These are phyloP conservation scores for Ceratocystis variospora DNA, from an alignment of 2,329 filamentous ascomycete species.

Conservation along the genomic window DNA sequence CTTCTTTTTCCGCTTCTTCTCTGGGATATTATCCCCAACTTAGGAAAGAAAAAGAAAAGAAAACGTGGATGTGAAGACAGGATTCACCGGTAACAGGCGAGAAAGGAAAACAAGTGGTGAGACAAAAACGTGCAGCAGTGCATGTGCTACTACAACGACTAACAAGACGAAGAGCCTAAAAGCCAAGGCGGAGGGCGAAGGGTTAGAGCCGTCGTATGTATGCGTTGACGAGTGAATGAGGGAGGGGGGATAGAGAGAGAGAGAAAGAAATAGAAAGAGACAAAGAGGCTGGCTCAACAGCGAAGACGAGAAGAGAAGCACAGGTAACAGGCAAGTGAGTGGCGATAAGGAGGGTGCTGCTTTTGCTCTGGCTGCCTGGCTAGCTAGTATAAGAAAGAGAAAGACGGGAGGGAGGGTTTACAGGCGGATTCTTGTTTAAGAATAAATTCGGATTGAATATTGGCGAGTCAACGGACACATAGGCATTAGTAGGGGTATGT, in stretches of 20 bases:
- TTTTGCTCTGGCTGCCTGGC: background rate
- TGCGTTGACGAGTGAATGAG: background rate
- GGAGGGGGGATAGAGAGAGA: background rate
- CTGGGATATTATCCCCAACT: background rate
- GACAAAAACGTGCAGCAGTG: constrained; percentile 8
- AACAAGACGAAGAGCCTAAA: background rate
- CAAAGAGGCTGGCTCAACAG: background rate
- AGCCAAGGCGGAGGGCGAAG: background rate
- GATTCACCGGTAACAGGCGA: constrained; percentile 15
- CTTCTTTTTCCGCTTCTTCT: background rate
- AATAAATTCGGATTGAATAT: background rate
- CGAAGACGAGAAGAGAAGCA: background rate
- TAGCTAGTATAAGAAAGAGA: background rate
- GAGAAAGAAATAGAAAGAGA: background rate
- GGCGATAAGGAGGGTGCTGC: background rate
- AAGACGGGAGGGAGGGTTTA: background rate
- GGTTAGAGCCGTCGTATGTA: background rate
- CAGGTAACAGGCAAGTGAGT: background rate
- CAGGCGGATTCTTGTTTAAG: background rate
- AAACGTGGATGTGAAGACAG: constrained; percentile 6
- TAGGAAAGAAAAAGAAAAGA: background rate
- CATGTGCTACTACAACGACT: background rate
- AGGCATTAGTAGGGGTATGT: background rate
- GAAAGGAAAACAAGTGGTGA: constrained; percentile 15
- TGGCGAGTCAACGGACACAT: background rate